phyloP scores from a whole-genome alignment of 495 filamentous ascomycete species.

The Tuber umbilicatum region DNA sequence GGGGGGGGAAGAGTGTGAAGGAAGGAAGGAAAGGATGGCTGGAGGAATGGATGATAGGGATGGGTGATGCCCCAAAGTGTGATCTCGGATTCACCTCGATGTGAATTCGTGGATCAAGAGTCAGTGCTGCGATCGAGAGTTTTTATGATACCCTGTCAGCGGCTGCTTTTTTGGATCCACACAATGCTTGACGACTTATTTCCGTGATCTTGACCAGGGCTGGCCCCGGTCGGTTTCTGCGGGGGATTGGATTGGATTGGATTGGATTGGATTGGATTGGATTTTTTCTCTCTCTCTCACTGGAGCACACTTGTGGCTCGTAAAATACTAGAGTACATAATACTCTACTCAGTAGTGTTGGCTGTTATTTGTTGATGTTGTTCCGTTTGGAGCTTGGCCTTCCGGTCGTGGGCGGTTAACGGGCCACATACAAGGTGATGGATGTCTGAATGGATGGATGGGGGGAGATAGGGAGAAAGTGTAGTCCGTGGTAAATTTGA shows the following conservation, averaged over 20 bases:
- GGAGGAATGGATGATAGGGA: neutral
- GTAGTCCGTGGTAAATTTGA: neutral
- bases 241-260: no score
- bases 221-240: neutral
- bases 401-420: neutral
- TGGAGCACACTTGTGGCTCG: neutral
- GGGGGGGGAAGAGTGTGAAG: neutral
- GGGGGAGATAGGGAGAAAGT: neutral
- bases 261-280: no score
- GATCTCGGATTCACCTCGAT: neutral
- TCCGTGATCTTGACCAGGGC: neutral
- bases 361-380: neutral
- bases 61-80: neutral
- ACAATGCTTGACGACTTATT: neutral
- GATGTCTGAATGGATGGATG: neutral
- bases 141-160: conserved; percentile 2
- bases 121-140: conserved; percentile 13
- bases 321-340: neutral
- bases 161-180: neutral
- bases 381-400: neutral
- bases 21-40: neutral
- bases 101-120: conserved; percentile 5
- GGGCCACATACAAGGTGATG: neutral
- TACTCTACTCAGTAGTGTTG: neutral
- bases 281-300: no score